Conservation (phyloP, 1,139 yeast species). For the Lodderomyces elongisporus region DNA sequence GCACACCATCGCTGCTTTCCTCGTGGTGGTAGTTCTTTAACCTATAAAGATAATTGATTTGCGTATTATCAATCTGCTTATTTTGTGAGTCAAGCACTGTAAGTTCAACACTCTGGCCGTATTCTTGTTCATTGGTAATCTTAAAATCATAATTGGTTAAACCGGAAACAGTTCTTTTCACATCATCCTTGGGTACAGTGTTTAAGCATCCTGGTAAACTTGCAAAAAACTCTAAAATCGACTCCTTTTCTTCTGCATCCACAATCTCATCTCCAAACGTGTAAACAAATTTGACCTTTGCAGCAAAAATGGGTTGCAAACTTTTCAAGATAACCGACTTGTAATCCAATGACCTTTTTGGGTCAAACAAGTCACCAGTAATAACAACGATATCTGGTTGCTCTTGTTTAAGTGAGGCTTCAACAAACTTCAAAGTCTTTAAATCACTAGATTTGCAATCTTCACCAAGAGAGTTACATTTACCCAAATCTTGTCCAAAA, state of each 20-base stretch:
- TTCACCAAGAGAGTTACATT: constrained; percentile 14
- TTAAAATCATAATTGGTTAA: constrained; percentile 33
- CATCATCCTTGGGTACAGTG: constrained; percentile 9
- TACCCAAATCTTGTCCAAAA: constrained; percentile 29
- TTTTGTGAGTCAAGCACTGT: constrained; percentile 33
- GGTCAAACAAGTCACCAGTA: constrained; percentile 39
- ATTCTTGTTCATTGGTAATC: constrained; percentile 11
- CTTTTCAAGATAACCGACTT: constrained; percentile 34
- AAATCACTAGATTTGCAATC: constrained; percentile 20
- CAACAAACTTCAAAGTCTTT: constrained; percentile 27
- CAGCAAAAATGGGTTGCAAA: constrained; percentile 29
- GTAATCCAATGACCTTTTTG: constrained; percentile 18
- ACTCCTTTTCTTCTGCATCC: constrained; percentile 10
- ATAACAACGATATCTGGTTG: constrained; percentile 34
- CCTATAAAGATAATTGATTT: constrained; percentile 26
- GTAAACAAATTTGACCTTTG: constrained; percentile 29
- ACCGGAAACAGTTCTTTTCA: constrained; percentile 22
- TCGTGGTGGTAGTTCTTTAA: constrained; percentile 14
- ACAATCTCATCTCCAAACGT: constrained; percentile 42
- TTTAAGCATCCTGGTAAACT: constrained; percentile 39
- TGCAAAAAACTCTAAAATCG: constrained; percentile 19
- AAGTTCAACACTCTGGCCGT: constrained; percentile 17
- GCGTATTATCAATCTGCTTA: constrained; percentile 26
- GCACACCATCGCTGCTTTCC: constrained; percentile 2
- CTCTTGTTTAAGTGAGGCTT: constrained; percentile 24